Percentiles rank a stretch among this genome's conserved stretches.
Conservation (phyloP, 164 flowering plant species). For the Berberis thunbergii region DNA sequence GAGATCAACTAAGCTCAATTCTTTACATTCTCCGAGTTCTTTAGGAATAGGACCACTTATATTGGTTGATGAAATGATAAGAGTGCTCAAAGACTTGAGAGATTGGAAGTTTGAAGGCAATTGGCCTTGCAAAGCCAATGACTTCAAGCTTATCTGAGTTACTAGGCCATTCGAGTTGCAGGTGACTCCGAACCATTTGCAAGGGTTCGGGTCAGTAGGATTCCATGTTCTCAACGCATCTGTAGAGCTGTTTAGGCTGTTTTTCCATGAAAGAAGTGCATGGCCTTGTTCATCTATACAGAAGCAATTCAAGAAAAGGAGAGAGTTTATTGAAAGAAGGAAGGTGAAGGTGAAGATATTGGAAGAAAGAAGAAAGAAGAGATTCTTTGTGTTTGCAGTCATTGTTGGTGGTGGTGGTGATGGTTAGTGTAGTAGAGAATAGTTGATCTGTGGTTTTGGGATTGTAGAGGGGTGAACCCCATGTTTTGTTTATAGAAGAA, state of each 20-base stretch:
- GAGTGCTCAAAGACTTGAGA: slow-evolving; percentile 43
- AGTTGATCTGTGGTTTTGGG: slow-evolving; percentile 40
- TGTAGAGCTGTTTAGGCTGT: slow-evolving; percentile 40
- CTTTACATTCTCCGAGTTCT: slow-evolving; percentile 47
- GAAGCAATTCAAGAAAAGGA: slow-evolving; percentile 27
- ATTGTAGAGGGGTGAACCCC: slow-evolving; percentile 80
- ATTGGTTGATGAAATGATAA: slow-evolving; percentile 58
- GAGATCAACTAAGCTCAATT: slow-evolving; percentile 46
- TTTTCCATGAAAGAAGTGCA: slow-evolving; percentile 76
- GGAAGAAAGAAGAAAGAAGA: slow-evolving; percentile 12
- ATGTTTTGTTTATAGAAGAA: slow-evolving; percentile 92
- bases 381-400: slow-evolving; percentile 52
- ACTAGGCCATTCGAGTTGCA: slow-evolving; percentile 55
- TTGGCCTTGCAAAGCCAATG: slow-evolving; percentile 55
- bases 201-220: slow-evolving; percentile 41
- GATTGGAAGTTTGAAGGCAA: slow-evolving; percentile 68
- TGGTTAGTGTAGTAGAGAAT: slow-evolving; percentile 3
- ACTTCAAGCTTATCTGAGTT: slow-evolving; percentile 37
- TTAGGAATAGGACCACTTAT: slow-evolving; percentile 71
- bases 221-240: slow-evolving; percentile 55
- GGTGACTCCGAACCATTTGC: slow-evolving; percentile 67
- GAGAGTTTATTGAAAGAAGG: slow-evolving; percentile 25
- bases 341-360: slow-evolving; percentile 15
- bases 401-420: slow-evolving; percentile 22
- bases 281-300: slow-evolving; percentile 70